These are phyloP conservation scores for Chaetothyriales sp. DNA, from an alignment of 2,329 filamentous ascomycete genomes.

Conservation along the genomic window DNA sequence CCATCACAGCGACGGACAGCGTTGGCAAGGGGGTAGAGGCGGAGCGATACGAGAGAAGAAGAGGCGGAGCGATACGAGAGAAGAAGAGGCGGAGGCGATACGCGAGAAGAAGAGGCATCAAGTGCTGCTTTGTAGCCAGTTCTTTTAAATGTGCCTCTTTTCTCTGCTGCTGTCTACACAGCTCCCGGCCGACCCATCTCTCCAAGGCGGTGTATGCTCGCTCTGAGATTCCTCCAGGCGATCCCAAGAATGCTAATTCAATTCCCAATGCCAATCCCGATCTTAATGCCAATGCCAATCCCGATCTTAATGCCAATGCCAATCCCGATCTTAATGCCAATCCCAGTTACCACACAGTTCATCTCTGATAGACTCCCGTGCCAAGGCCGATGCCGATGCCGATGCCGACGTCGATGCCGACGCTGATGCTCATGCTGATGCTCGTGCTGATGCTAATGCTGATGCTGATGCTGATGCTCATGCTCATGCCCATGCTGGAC, in stretches of 20 bases:
- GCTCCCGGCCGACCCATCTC: no score
- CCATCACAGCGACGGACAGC: no score
- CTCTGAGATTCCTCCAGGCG: no score
- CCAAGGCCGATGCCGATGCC: not conserved
- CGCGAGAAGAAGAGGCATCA: no score
- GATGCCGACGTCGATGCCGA: no score
- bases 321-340: not conserved
- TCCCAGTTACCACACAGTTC: no score
- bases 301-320: not conserved
- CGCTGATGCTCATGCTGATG: not conserved
- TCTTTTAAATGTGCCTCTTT: no score
- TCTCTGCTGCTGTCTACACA: no score
- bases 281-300: not conserved
- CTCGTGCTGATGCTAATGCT: not conserved
- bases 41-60: not conserved
- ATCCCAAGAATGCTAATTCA: not conserved
- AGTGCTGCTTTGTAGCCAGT: no score
- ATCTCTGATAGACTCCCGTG: not conserved
- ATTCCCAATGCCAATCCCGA: not conserved
- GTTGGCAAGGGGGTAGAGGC: not conserved
- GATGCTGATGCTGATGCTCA: not conserved
- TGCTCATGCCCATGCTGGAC: not conserved
- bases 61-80: not conserved
- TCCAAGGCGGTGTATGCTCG: no score
- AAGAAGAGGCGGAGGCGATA: no score